Percentiles rank a stretch among this genome's conserved stretches.
Evolutionary conservation across 2,329 filamentous ascomycete species (phyloP).

Genomic region (Pyrenophora tritici-repentis): DNA sequence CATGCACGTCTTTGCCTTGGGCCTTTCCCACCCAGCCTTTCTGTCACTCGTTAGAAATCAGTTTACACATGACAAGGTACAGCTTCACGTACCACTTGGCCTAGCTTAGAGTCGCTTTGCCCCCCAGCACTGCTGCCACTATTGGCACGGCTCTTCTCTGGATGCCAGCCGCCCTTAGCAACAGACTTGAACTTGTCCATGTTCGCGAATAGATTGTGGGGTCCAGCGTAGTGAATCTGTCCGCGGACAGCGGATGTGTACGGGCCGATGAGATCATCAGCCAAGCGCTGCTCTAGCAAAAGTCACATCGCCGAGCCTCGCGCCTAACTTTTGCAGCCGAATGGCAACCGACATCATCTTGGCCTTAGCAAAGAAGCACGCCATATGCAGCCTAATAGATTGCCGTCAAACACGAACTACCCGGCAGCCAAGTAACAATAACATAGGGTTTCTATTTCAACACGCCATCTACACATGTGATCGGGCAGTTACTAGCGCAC

Average conservation of each 20-base stretch:
- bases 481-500: too few relatives aligned
- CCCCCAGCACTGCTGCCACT: constrained; percentile 17
- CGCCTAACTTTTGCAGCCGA: neutral
- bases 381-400: too few relatives aligned
- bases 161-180: constrained; percentile 57
- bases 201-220: constrained; percentile 16
- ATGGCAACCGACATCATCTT: neutral
- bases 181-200: constrained; percentile 48
- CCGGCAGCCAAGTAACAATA: too few relatives aligned
- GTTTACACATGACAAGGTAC: constrained; percentile 12
- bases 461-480: neutral
- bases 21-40: constrained; percentile 63
- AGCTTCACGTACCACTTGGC: constrained; percentile 60
- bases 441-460: too few relatives aligned
- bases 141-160: constrained; percentile 29
- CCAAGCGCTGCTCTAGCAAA: constrained; percentile 17
- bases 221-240: constrained; percentile 16
- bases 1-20: constrained; percentile 51
- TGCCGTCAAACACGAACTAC: too few relatives aligned
- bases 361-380: too few relatives aligned
- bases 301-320: constrained; percentile 3
- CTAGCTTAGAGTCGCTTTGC: constrained; percentile 55
- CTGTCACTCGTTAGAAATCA: constrained; percentile 43
- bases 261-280: constrained; percentile 31
- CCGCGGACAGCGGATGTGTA: constrained; percentile 11